phyloP scores from a whole-genome alignment of 805 yeast species.

The Sugiyamaella smithiae region DNA sequence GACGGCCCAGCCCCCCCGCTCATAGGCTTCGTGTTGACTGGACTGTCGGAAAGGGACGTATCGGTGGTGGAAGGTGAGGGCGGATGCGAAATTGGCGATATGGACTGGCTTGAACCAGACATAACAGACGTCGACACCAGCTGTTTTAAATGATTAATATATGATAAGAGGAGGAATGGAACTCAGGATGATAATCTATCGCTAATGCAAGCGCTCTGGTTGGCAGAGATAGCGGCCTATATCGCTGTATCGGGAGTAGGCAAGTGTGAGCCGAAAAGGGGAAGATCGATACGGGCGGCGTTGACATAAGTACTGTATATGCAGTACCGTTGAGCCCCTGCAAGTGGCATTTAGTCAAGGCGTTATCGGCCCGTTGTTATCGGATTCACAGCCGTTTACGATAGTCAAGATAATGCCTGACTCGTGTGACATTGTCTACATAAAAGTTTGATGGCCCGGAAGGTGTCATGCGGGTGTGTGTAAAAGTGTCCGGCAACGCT shows the following conservation, averaged over 20 bases:
- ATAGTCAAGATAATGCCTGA: no score
- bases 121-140: neutral
- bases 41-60: slow-evolving; percentile 10
- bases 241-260: slow-evolving; percentile 3
- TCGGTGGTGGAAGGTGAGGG: slow-evolving; percentile 10
- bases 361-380: no score
- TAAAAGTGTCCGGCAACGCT: no score
- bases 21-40: slow-evolving; percentile 4
- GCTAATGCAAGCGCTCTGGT: slow-evolving; percentile 2
- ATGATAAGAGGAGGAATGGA: no score
- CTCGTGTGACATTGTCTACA: no score
- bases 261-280: neutral
- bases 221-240: slow-evolving; percentile 4
- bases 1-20: neutral
- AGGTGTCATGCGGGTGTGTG: no score
- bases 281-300: no score
- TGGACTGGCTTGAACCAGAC: slow-evolving; percentile 4
- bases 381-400: no score
- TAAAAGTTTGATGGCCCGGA: no score
- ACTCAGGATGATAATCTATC: slow-evolving; percentile 1
- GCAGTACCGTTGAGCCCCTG: no score
- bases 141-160: neutral
- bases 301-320: no score
- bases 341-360: no score
- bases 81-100: neutral